Evolutionary conservation across 768 basidiomycete species (phyloP).

Genomic region (Phanerochaete sordida): DNA sequence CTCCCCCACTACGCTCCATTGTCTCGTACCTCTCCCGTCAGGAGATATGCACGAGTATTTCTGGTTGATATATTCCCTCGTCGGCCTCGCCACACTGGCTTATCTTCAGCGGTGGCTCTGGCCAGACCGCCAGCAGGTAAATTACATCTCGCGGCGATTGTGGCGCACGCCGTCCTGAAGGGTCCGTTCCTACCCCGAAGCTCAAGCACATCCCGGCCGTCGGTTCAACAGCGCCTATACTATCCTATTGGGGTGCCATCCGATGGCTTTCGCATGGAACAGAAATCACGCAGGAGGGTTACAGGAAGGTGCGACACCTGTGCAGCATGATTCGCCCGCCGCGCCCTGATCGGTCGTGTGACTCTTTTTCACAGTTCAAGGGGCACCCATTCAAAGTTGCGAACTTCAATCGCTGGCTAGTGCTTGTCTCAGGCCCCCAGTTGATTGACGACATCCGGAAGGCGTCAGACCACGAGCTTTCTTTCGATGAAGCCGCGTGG

Average conservation of each 20-base stretch:
- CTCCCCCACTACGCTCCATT: neutral
- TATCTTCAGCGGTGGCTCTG: neutral
- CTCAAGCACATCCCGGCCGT: neutral
- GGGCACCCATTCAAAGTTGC: slow-evolving; percentile 15
- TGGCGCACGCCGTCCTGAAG: neutral
- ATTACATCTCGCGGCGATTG: neutral
- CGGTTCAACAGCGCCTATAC: neutral
- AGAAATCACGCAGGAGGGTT: slow-evolving; percentile 34
- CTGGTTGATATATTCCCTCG: neutral
- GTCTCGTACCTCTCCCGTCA: neutral
- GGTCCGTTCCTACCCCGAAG: neutral
- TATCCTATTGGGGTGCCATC: slow-evolving; percentile 29
- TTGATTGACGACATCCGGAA: slow-evolving; percentile 22
- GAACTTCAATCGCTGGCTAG: slow-evolving; percentile 12
- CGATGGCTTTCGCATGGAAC: slow-evolving; percentile 29
- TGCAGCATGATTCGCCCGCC: neutral
- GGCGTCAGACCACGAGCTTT: slow-evolving; percentile 17
- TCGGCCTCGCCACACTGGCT: neutral
- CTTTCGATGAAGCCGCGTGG: slow-evolving; percentile 3
- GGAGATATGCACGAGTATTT: neutral
- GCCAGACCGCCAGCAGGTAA: neutral
- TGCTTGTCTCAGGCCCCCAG: slow-evolving; percentile 15
- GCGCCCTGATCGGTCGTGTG: neutral
- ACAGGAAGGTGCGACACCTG: slow-evolving; percentile 24
- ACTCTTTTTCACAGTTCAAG: slow-evolving; percentile 11